Conservation (phyloP, 2,329 filamentous ascomycete genomes). For the Parastagonospora nodorum region DNA sequence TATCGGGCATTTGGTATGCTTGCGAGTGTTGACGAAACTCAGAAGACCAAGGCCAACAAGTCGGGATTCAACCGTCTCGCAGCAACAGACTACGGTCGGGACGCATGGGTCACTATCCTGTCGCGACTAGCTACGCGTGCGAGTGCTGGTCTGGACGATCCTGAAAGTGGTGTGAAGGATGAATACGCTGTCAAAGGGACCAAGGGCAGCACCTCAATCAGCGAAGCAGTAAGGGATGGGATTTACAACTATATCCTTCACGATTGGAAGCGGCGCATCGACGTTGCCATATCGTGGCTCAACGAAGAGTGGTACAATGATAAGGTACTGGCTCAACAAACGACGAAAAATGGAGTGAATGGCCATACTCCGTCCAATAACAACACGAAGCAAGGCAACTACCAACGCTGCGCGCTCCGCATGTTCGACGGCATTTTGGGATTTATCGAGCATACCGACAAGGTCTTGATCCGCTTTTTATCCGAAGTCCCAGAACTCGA, state of each 20-base stretch:
- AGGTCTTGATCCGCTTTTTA: slow-evolving; percentile 85
- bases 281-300: slow-evolving; percentile 89
- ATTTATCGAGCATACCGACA: slow-evolving; percentile 90
- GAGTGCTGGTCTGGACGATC: slow-evolving; percentile 70
- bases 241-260: slow-evolving; percentile 87
- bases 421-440: slow-evolving; percentile 88
- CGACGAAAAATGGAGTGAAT: slow-evolving; percentile 44
- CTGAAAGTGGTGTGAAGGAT: slow-evolving; percentile 66
- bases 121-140: slow-evolving; percentile 83
- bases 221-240: slow-evolving; percentile 75
- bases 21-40: slow-evolving; percentile 69
- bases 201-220: slow-evolving; percentile 55
- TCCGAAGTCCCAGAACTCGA: slow-evolving; percentile 88
- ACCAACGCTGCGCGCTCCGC: slow-evolving; percentile 77
- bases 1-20: slow-evolving; percentile 80
- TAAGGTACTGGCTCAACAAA: slow-evolving; percentile 57
- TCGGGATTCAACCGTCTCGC: slow-evolving; percentile 82
- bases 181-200: slow-evolving; percentile 53
- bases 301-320: slow-evolving; percentile 99
- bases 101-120: slow-evolving; percentile 89
- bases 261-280: slow-evolving; percentile 88
- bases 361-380: slow-evolving; percentile 47
- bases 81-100: slow-evolving; percentile 80
- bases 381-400: slow-evolving; percentile 57
- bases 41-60: slow-evolving; percentile 58